phyloP scores from a whole-genome alignment of 2,329 filamentous ascomycete species.

The Boeremia exigua region DNA sequence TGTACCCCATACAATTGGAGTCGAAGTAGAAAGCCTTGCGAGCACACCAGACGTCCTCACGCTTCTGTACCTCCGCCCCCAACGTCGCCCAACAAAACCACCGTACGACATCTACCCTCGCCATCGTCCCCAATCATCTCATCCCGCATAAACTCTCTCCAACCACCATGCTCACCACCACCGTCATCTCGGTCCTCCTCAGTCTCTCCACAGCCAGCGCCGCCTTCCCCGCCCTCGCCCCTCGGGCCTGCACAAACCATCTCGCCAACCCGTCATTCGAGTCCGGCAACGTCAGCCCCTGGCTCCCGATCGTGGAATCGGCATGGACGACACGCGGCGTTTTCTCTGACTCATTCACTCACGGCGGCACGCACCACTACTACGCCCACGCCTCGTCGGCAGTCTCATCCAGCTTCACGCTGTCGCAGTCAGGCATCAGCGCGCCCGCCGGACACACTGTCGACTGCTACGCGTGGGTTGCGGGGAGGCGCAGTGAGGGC shows the following conservation, averaged over 20 bases:
- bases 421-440: conserved; percentile 1
- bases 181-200: background rate
- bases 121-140: background rate
- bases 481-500: background rate
- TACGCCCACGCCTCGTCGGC: conserved; percentile 3
- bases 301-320: conserved; percentile 6
- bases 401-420: background rate
- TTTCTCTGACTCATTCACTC: background rate
- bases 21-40: too few relatives aligned
- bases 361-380: background rate
- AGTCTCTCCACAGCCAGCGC: background rate
- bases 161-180: background rate
- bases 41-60: background rate
- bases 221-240: background rate
- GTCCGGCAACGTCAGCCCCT: background rate
- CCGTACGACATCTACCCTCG: background rate
- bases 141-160: background rate
- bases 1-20: too few relatives aligned
- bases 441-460: background rate
- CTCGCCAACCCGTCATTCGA: conserved; percentile 12
- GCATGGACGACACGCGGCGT: conserved; percentile 6
- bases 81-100: background rate
- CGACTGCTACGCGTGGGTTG: conserved; percentile 7
- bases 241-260: conserved; percentile 1
- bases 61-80: background rate